Evolutionary conservation across 2,329 filamentous ascomycete species (phyloP).

Genomic region (Scopulariopsis brevicaulis): DNA sequence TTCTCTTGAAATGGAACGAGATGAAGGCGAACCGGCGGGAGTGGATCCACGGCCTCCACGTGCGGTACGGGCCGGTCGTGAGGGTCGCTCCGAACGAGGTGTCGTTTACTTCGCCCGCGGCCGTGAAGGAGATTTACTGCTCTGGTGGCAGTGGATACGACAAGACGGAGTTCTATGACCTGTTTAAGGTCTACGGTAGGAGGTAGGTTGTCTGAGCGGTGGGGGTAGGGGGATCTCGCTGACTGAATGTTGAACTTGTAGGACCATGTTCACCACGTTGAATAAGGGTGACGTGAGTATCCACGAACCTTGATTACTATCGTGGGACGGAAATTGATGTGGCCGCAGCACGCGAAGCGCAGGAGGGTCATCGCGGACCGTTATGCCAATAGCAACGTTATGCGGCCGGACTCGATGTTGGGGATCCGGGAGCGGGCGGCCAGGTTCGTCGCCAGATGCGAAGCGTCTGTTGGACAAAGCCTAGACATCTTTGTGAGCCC

Average conservation of each 20-base stretch:
- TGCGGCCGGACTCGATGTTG: constrained; percentile 39
- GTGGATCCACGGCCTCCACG: constrained; percentile 47
- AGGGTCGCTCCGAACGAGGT: constrained; percentile 47
- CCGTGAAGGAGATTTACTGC: constrained; percentile 52
- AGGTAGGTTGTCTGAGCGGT: constrained; percentile 23
- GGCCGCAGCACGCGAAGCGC: constrained; percentile 44
- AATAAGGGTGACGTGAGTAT: constrained; percentile 37
- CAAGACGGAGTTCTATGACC: constrained; percentile 52
- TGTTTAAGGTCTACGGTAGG: constrained; percentile 46
- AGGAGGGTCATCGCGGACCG: constrained; percentile 54
- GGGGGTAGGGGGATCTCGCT: background rate
- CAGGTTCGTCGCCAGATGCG: constrained; percentile 42
- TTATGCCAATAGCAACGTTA: constrained; percentile 58
- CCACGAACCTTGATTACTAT: no score
- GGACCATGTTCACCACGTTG: constrained; percentile 50
- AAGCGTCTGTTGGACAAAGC: constrained; percentile 26
- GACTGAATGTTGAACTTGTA: constrained; percentile 9
- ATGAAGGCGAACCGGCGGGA: constrained; percentile 38
- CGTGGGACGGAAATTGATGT: background rate
- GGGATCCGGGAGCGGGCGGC: constrained; percentile 46
- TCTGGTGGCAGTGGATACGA: constrained; percentile 52
- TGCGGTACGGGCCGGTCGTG: constrained; percentile 43
- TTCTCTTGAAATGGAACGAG: constrained; percentile 43
- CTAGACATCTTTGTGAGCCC: constrained; percentile 50
- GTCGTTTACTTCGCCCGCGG: constrained; percentile 42